Evolutionary conservation across 352 stramenopile genomes (phyloP), one percentile per base, ranked within the genome.

Genomic region (Phytopythium litorale): DNA sequence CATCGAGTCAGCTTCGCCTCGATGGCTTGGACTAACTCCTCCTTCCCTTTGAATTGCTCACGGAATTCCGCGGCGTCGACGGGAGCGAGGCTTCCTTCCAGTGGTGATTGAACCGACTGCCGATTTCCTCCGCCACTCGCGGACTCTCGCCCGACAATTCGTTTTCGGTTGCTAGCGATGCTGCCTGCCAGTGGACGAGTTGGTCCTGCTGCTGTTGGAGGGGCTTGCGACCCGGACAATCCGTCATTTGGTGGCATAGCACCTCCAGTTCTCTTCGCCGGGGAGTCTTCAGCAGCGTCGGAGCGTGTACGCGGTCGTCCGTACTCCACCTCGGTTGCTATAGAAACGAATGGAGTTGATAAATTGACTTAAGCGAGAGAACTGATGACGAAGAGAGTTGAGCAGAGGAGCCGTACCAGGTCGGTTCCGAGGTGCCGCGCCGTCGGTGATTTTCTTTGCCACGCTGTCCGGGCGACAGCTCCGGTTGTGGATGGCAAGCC

Each of bases 401-500:
- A 1, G 7, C 15, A 35, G 13, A 57, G 40, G 8, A 23, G 15
- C 57, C 58, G 40, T 53, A 87, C 73, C 73, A 75, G 82, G 81
- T 49, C 81, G 84, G 60, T 85, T 87, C 25, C 76, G 64, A 6
- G 79, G 78, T 32, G 63, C 77, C 40, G 73, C 78, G 7, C 80
- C 80, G 13, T 92, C 82, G 0, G 58, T 71, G 9, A 82, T 60
- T 25, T 81, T 82, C 52, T 81, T 81, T 0, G 78, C 62, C 11
- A 69, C 65, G 32, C 63, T 80, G 13, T 81, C 73, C 1, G 75
- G 68, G 7, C 65, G 68, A 35, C 80, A 92, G 50, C 83, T 92
- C 35, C 73, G 78, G 53, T 71, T 77, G 60, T 92, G 83, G 48
- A 92, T 90, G 1, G 79, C 80, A 1, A 92, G 73, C 57, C 83